Base-by-base conservation (phyloP, 1,284 basidiomycete genomes). In the Mycena sp. region DNA sequence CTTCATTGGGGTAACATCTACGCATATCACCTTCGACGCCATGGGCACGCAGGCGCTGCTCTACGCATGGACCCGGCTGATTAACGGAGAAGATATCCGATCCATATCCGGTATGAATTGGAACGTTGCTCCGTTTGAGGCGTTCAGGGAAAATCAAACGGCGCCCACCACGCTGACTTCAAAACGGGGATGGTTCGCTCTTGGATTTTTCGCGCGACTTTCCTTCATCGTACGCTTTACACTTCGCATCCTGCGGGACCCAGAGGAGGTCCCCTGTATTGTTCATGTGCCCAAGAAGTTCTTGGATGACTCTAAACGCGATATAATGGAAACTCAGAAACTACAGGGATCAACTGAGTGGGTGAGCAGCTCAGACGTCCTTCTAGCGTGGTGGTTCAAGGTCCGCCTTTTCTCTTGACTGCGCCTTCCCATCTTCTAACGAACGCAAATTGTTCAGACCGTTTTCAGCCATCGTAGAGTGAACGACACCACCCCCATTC, bases 311-410 rank as follows among this genome's bases (percentile, higher is more conserved):
- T 14, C 32, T 11, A 66, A 63, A 43, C 40, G 29, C 45, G 21
- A 52, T 29, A 57, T 63, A 32, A 56, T 53, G 56, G 57, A 46
- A 4, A 19, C 60, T 9, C 23, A 63, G 23, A 37, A 54, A 35
- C 12, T 14, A 3, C 26, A 52, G 28, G 61, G 64, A 16, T 66
- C 64, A 6, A 30, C 11, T 9, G 61, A 66, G 19, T 66, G 56
- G 55, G 64, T 66, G 0, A 52, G 64, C 14, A 62, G 61, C 45
- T 62, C 55, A 9, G 64, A 66, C 35, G 43, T 66, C 2, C 44
- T 66, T 16, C 4, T 45, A 2, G 64, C 64, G 3, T 66, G 64
- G 64, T 66, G 61, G 64, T 46, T 56, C 43, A 66, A 66, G 49
- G 64, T 66, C 38, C 1, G 49, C 29, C 3, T 44, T 14, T 9